Base-by-base conservation (phyloP, 441 rosid species). In the Erodium moschatum region DNA sequence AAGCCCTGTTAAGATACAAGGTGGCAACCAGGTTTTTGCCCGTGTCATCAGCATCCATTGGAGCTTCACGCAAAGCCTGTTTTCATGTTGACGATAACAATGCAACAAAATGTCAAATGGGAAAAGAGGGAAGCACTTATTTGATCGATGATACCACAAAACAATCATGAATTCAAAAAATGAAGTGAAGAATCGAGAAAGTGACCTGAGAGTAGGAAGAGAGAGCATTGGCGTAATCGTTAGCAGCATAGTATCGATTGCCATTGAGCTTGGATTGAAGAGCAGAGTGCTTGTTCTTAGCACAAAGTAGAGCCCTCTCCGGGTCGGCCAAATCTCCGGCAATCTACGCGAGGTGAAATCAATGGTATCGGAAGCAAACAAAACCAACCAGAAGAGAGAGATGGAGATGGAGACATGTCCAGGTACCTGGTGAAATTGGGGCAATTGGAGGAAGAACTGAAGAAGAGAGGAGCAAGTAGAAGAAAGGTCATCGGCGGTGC, bases 51-150 rank as follows among this genome's bases (percentile, higher is more conserved):
- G 50, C 84, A 69, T 80, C 77, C 44, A 58, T 13, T 9, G 96
- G 97, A 79, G 96, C 88, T 74, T 82, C 71, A 33, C 92, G 87
- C 66, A 88, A 80, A 38, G 97, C 97, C 88, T 86, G 75, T 67
- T 69, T 69, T 4, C 8, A 15, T 50, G 6, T 15, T 15, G 5
- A 13, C 10, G 62, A 8, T 54, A 42, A 66, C 4, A 71, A 60
- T 44, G 11, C n/a, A 33, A 65, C n/a, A 35, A 31, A 16, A 52
- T 29, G 13, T 46, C 63, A 46, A 35, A 35, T 58, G 58, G 38
- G 31, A 65, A 67, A 44, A n/a, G 16, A 44, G 13, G 4, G 12
- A 44, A 44, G 9, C 13, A 10, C 9, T 44, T n/a, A 10, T 44
- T 44, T 10, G 50, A 44, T 44, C 12, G 46, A 40, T 9, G 46